Percentiles rank a stretch among this genome's conserved stretches.
These are phyloP conservation scores for Clarireedia hainanense DNA, from an alignment of 2,329 filamentous ascomycete species.

Conservation along the genomic window DNA sequence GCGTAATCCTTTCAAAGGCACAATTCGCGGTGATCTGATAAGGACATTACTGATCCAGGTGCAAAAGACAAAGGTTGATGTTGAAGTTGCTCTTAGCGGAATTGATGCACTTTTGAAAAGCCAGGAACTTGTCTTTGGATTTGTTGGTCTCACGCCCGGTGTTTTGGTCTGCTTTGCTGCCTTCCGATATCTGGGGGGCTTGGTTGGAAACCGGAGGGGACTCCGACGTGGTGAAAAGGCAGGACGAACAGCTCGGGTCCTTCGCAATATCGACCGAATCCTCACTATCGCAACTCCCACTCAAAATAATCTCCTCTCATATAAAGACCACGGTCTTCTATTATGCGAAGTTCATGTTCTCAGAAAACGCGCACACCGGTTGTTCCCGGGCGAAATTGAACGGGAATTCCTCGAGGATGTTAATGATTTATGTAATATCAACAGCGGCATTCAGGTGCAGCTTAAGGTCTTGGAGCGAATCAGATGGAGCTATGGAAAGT, in stretches of 20 bases:
- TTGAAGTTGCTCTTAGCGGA: conserved; percentile 91
- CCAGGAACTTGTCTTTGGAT: conserved; percentile 96
- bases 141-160: conserved; percentile 87
- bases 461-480: conserved; percentile 74
- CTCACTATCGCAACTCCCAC: conserved; percentile 61
- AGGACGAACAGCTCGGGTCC: conserved; percentile 64
- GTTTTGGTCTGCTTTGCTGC: conserved; percentile 77
- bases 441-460: conserved; percentile 69
- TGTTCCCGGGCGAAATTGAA: conserved; percentile 68
- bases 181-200: conserved; percentile 60
- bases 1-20: conserved; percentile 71
- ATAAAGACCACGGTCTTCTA: conserved; percentile 86
- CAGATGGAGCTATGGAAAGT: conserved; percentile 82
- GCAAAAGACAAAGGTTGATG: conserved; percentile 97
- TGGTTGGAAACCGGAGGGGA: conserved; percentile 65
- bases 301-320: conserved; percentile 68
- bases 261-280: conserved; percentile 83
- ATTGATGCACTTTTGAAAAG: conserved; percentile 93
- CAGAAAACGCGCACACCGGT: conserved; percentile 54
- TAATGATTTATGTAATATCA: conserved; percentile 74
- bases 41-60: conserved; percentile 90
- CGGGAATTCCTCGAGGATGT: conserved; percentile 86
- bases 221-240: conserved; percentile 56
- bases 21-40: conserved; percentile 77
- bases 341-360: conserved; percentile 85